Conservation (phyloP, 148 eudicot genomes). For the Rhododendron vialii region DNA sequence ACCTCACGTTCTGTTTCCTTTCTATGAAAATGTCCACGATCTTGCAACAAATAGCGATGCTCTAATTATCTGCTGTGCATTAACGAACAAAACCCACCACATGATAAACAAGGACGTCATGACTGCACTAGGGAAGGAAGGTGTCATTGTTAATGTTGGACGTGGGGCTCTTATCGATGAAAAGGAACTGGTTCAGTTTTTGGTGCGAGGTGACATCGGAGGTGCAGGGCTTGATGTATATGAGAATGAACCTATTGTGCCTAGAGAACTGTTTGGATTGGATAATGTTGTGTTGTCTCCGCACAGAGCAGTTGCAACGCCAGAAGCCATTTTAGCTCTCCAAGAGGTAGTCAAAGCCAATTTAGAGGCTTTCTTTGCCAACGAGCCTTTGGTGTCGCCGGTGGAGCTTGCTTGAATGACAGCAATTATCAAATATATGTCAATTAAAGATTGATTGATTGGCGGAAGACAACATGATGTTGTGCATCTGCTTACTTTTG, state of each 20-base stretch:
- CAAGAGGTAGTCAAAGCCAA: conserved; percentile 37
- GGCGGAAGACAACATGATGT: neutral
- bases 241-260: conserved; percentile 68
- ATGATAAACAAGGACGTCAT: conserved; percentile 59
- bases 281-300: conserved; percentile 80
- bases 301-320: conserved; percentile 57
- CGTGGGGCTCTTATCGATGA: conserved; percentile 71
- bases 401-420: conserved; percentile 21
- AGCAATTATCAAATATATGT: neutral
- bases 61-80: conserved; percentile 58
- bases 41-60: conserved; percentile 47
- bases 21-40: conserved; percentile 29
- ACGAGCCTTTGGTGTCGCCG: conserved; percentile 40
- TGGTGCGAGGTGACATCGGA: conserved; percentile 51
- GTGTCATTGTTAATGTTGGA: conserved; percentile 65
- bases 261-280: conserved; percentile 51
- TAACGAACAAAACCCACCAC: conserved; percentile 58
- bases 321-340: conserved; percentile 45
- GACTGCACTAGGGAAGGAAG: conserved; percentile 57
- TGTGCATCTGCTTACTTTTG: neutral
- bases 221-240: conserved; percentile 87
- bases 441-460: neutral
- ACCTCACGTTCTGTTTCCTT: conserved; percentile 37
- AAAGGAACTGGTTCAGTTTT: conserved; percentile 44
- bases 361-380: conserved; percentile 65